Conservation (phyloP, 1,139 yeast genomes). For the Hyphopichia fennica region DNA sequence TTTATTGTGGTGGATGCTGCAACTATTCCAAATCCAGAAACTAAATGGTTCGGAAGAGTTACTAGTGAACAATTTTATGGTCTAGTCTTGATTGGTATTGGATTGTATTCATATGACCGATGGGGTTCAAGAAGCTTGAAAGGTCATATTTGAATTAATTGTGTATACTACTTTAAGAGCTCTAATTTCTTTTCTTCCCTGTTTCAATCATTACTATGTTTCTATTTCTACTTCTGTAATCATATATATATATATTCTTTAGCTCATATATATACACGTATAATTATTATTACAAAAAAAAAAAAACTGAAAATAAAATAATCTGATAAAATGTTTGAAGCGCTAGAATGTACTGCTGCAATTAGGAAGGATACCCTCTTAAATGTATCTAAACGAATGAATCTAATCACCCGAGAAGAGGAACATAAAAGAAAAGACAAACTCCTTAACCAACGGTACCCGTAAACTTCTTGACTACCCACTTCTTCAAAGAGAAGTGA, state of each 20-base stretch:
- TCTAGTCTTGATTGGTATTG: slow-evolving; percentile 29
- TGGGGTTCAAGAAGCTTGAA: slow-evolving; percentile 41
- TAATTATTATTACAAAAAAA: neutral
- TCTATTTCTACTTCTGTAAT: neutral
- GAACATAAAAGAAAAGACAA: slow-evolving; percentile 6
- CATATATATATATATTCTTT: too few species aligned
- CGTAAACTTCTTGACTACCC: slow-evolving; percentile 47
- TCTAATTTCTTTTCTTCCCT: neutral
- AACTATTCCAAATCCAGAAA: slow-evolving; percentile 4
- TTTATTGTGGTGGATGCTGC: slow-evolving; percentile 22
- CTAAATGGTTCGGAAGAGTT: slow-evolving; percentile 28
- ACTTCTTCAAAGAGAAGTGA: slow-evolving; percentile 14
- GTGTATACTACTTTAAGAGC: neutral
- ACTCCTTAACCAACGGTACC: slow-evolving; percentile 30
- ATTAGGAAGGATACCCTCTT: slow-evolving; percentile 14
- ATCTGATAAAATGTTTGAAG: slow-evolving; percentile 32
- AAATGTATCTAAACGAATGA: slow-evolving; percentile 5
- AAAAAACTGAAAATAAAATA: neutral
- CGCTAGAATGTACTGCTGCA: slow-evolving; percentile 47
- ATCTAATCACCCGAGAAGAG: slow-evolving; percentile 8
- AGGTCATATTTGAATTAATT: slow-evolving; percentile 11
- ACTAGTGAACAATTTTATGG: slow-evolving; percentile 32
- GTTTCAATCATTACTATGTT: neutral
- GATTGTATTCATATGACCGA: slow-evolving; percentile 40
- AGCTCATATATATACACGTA: neutral